phyloP scores from a whole-genome alignment of 2,329 filamentous ascomycete genomes.

The Cercospora citrullina region DNA sequence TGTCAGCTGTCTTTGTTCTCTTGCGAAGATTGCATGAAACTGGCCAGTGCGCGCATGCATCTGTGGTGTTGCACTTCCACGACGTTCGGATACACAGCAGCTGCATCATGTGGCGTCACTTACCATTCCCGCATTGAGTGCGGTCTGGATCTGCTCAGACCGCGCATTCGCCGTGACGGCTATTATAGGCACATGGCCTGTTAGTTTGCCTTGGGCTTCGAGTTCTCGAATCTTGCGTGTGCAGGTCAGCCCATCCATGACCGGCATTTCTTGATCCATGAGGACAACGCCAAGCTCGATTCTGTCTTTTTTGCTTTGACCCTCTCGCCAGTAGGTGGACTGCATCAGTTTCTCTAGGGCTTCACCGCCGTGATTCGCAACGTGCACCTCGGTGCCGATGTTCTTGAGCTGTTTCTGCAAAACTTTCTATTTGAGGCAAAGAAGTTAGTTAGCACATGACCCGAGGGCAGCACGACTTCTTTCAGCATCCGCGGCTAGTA shows the following conservation, averaged over 20 bases:
- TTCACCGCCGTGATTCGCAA: conserved; percentile 54
- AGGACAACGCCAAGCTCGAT: conserved; percentile 56
- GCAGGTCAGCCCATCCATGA: conserved; percentile 68
- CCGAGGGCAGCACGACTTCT: too few species aligned
- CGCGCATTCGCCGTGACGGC: conserved; percentile 82
- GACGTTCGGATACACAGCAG: neutral
- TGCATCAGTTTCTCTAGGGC: conserved; percentile 47
- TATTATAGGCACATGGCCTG: conserved; percentile 71
- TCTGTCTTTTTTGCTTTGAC: conserved; percentile 18
- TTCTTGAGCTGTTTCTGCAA: conserved; percentile 53
- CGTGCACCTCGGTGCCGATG: conserved; percentile 47
- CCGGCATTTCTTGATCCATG: conserved; percentile 81
- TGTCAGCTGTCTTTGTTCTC: conserved; percentile 22
- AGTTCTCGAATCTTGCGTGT: conserved; percentile 68
- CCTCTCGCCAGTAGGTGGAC: conserved; percentile 45
- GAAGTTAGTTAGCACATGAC: conserved; percentile 1
- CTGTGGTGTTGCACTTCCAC: neutral
- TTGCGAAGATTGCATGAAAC: neutral
- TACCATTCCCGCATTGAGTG: conserved; percentile 69
- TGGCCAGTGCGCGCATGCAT: neutral
- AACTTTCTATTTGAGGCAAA: conserved; percentile 47
- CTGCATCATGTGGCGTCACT: conserved; percentile 21
- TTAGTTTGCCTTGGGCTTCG: conserved; percentile 62
- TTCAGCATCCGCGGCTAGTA: neutral
- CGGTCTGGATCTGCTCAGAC: conserved; percentile 70